phyloP scores from a whole-genome alignment of 2,329 filamentous ascomycete genomes.

The Cladosporium austrohemisphaericum region DNA sequence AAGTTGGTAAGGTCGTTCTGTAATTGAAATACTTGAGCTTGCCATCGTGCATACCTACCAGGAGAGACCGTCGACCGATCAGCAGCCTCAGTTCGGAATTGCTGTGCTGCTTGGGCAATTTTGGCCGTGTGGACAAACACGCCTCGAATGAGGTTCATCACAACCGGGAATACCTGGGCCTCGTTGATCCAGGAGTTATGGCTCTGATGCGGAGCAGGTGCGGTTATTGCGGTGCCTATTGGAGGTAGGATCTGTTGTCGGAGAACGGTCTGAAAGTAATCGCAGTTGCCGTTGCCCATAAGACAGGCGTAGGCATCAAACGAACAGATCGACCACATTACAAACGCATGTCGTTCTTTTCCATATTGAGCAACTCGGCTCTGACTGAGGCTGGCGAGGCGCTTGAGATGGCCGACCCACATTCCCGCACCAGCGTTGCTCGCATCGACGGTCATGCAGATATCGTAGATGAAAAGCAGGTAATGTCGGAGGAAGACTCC shows the following conservation, averaged over 20 bases:
- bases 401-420: conserved; percentile 54
- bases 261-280: conserved; percentile 48
- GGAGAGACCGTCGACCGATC: conserved; percentile 18
- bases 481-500: conserved; percentile 57
- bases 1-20: conserved; percentile 28
- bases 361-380: conserved; percentile 26
- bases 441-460: conserved; percentile 32
- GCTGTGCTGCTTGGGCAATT: conserved; percentile 42
- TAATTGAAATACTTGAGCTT: conserved; percentile 24
- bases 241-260: conserved; percentile 47
- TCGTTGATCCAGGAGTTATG: conserved; percentile 16
- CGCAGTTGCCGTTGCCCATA: conserved; percentile 49
- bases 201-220: background rate
- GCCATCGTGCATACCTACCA: conserved; percentile 24
- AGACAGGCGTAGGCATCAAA: conserved; percentile 56
- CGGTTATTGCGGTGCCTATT: conserved; percentile 17
- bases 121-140: conserved; percentile 44
- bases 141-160: conserved; percentile 46
- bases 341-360: conserved; percentile 47
- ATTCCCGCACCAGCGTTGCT: conserved; percentile 43
- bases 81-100: conserved; percentile 37
- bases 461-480: conserved; percentile 55
- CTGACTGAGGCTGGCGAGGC: conserved; percentile 35
- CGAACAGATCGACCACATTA: conserved; percentile 53
- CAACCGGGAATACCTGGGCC: conserved; percentile 28